Conservation (phyloP, 306 rosid genomes). For the Astragalus membranaceus region DNA sequence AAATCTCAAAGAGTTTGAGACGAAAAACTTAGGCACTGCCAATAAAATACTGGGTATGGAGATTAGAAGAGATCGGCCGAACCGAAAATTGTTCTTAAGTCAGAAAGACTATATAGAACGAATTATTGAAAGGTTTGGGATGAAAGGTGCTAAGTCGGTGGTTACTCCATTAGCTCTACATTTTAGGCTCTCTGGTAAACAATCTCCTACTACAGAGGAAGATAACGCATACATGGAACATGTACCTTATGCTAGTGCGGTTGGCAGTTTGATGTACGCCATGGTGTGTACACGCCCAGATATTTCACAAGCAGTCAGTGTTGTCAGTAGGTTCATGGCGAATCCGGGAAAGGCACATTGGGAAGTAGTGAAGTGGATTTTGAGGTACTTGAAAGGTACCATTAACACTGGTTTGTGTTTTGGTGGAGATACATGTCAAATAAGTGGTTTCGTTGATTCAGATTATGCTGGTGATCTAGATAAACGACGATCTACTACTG, state of each 20-base stretch:
- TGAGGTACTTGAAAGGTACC: background rate
- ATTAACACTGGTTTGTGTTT: background rate
- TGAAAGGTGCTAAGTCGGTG: background rate
- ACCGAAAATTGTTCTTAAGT: background rate
- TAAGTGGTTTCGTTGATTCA: background rate
- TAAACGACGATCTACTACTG: background rate
- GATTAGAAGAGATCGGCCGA: background rate
- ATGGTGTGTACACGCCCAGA: background rate
- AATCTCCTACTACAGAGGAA: background rate
- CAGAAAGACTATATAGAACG: too few species aligned
- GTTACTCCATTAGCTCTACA: background rate
- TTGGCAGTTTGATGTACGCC: background rate
- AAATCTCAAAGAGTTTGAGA: background rate
- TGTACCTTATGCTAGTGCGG: background rate
- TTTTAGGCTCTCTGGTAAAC: background rate
- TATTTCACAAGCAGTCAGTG: too few species aligned
- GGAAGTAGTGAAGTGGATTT: background rate
- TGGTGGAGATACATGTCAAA: background rate
- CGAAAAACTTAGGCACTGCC: background rate
- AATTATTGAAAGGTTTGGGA: background rate
- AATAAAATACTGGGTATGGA: background rate
- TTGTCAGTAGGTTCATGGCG: too few species aligned
- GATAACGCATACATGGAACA: background rate
- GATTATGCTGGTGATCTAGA: too few species aligned
- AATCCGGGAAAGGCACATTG: too few species aligned